Evolutionary conservation across 306 rosid species (phyloP), one percentile per base, ranked within the genome.

Genomic region (Spatholobus suberectus): DNA sequence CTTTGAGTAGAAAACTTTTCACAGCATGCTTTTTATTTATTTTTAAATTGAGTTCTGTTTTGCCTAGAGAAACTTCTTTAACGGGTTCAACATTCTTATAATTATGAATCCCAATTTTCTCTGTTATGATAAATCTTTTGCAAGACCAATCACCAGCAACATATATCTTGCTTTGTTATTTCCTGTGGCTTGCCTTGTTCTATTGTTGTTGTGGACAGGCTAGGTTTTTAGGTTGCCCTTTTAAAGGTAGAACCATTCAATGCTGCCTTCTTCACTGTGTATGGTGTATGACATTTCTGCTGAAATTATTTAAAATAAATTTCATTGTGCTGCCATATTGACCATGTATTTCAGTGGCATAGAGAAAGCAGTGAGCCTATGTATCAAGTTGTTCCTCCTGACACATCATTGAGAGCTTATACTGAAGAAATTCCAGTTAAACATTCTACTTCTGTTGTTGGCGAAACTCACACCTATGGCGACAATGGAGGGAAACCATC

Each of bases 401-500:
- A 87, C 43, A 37, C 79, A 4, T 79, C 86, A 17, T 29, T 52
- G 73, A 70, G 59, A 59, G 46, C 84, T 81, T 72, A 73, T 74
- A 80, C 82, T 20, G 87, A 90, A 70, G 91, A 88, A 78, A 85
- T 84, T 85, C 77, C 79, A 6, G 88, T 82, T 46, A 78, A 85
- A 43, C 70, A 83, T 79, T 80, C 89, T 4, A 58, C 70, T 43
- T 57, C 72, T 61, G 67, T 77, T 55, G 75, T 73, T 62, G 73
- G 29, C 85, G 86, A 83, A 37, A 59, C 70, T 75, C 86, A 80
- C 76, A 47, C 52, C 68, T 67, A 38, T 58, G 84, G 67, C 26
- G 80, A 66, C 80, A 37, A 62, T 27, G 92, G 59, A 59, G 83
- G 78, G 46, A 83, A 46, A 23, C 70, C 84, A 52, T 83, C 70